These are phyloP conservation scores for Pythium monospermum DNA, from an alignment of 352 stramenopile species.

Conservation along the genomic window DNA sequence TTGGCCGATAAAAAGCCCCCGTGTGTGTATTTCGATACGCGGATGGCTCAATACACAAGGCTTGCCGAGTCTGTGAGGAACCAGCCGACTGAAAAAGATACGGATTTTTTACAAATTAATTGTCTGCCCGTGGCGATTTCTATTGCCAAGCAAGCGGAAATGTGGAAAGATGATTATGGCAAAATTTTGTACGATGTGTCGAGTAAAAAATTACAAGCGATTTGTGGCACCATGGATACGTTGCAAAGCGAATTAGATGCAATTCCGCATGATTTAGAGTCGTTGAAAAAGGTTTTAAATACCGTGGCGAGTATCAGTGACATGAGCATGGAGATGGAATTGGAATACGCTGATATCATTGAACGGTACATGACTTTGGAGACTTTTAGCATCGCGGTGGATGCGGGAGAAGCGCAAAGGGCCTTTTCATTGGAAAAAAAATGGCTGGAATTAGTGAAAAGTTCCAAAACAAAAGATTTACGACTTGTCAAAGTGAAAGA, in stretches of 20 bases:
- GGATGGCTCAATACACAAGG: constrained; percentile 88
- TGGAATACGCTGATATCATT: constrained; percentile 91
- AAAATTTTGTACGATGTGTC: constrained; percentile 88
- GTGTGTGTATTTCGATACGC: constrained; percentile 93
- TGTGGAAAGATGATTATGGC: constrained; percentile 94
- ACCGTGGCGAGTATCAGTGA: constrained; percentile 83
- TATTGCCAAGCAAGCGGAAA: constrained; percentile 89
- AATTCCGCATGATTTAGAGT: constrained; percentile 84
- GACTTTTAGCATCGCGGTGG: constrained; percentile 76
- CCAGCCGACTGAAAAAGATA: constrained; percentile 90
- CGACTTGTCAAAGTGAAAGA: constrained; percentile 93
- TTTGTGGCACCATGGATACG: constrained; percentile 72
- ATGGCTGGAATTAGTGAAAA: constrained; percentile 80
- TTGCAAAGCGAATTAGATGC: constrained; percentile 76
- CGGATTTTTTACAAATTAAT: constrained; percentile 94
- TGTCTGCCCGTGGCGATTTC: constrained; percentile 84
- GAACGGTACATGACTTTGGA: constrained; percentile 89
- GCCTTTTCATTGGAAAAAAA: constrained; percentile 77
- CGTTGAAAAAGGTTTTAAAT: constrained; percentile 94
- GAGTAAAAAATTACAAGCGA: constrained; percentile 69
- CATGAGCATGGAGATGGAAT: constrained; percentile 93
- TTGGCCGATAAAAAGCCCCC: constrained; percentile 89
- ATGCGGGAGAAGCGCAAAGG: constrained; percentile 51
- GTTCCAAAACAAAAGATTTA: constrained; percentile 91
- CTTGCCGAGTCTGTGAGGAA: constrained; percentile 86